Evolutionary conservation across 768 basidiomycete genomes (phyloP).

Genomic region (Galerina sulciceps): DNA sequence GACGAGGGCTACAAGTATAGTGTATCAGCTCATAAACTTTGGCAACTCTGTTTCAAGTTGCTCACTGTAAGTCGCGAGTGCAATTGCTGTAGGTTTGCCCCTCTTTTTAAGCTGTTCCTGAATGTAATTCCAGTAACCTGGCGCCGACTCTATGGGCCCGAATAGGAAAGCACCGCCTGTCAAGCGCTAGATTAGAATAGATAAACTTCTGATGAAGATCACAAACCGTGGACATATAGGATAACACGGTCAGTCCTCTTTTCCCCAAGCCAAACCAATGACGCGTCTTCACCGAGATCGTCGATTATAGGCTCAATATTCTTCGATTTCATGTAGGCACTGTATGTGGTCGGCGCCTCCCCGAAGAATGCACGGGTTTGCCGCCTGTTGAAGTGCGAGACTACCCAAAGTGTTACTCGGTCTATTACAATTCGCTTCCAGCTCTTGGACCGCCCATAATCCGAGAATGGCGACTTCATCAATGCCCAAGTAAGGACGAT

Average conservation of each 20-base stretch:
- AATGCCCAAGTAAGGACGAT: slow-evolving; percentile 10
- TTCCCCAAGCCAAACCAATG: slow-evolving; percentile 16
- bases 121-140: slow-evolving; percentile 25
- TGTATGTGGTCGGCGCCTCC: slow-evolving; percentile 20
- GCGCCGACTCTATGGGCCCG: slow-evolving; percentile 14
- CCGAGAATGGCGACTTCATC: slow-evolving; percentile 17
- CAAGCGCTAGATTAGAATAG: background rate
- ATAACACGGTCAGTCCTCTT: slow-evolving; percentile 15
- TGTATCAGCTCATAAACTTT: background rate
- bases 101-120: slow-evolving; percentile 18
- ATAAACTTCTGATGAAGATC: background rate
- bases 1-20: slow-evolving; percentile 25
- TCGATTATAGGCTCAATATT: slow-evolving; percentile 23
- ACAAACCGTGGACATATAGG: slow-evolving; percentile 18
- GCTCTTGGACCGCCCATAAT: slow-evolving; percentile 16
- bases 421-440: slow-evolving; percentile 15
- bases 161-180: slow-evolving; percentile 23
- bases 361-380: slow-evolving; percentile 19
- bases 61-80: slow-evolving; percentile 21
- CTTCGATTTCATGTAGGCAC: slow-evolving; percentile 16
- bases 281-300: slow-evolving; percentile 16
- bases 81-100: slow-evolving; percentile 17
- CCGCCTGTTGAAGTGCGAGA: slow-evolving; percentile 8
- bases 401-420: slow-evolving; percentile 3
- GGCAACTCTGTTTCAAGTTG: background rate